These are phyloP conservation scores for Neurospora sp. DNA, from an alignment of 2,329 filamentous ascomycete genomes.

Conservation along the genomic window DNA sequence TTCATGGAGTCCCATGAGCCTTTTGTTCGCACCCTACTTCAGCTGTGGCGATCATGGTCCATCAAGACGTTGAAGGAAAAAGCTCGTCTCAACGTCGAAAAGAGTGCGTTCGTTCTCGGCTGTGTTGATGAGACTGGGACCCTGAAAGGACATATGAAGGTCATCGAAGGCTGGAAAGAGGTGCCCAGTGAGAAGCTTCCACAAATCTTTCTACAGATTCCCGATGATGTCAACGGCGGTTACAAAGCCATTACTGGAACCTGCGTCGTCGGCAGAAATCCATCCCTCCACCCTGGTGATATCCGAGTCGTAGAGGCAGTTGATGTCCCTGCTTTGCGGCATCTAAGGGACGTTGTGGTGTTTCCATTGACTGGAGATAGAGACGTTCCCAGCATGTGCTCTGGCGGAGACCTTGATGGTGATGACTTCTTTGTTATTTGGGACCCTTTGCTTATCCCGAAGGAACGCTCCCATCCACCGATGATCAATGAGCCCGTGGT, in stretches of 20 bases:
- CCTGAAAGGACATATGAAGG: slow-evolving; percentile 59
- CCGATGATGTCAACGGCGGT: slow-evolving; percentile 35
- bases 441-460: slow-evolving; percentile 61
- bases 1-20: slow-evolving; percentile 70
- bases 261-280: slow-evolving; percentile 83
- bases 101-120: slow-evolving; percentile 81
- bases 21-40: slow-evolving; percentile 68
- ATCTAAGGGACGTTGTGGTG: slow-evolving; percentile 78
- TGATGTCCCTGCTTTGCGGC: slow-evolving; percentile 58
- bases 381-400: slow-evolving; percentile 87
- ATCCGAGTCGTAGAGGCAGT: slow-evolving; percentile 81
- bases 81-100: slow-evolving; percentile 68
- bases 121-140: slow-evolving; percentile 76
- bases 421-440: slow-evolving; percentile 95
- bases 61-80: slow-evolving; percentile 90
- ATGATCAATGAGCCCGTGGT: slow-evolving; percentile 45
- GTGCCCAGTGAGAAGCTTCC: slow-evolving; percentile 46
- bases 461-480: slow-evolving; percentile 57
- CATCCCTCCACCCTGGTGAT: slow-evolving; percentile 87
- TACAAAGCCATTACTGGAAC: slow-evolving; percentile 62
- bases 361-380: slow-evolving; percentile 75
- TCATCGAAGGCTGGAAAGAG: slow-evolving; percentile 27
- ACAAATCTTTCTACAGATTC: slow-evolving; percentile 82
- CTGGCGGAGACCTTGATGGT: slow-evolving; percentile 88
- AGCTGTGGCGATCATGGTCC: slow-evolving; percentile 81